Base-by-base conservation (phyloP, 2,329 filamentous ascomycete species). In the Metarhizium guizhouense region DNA sequence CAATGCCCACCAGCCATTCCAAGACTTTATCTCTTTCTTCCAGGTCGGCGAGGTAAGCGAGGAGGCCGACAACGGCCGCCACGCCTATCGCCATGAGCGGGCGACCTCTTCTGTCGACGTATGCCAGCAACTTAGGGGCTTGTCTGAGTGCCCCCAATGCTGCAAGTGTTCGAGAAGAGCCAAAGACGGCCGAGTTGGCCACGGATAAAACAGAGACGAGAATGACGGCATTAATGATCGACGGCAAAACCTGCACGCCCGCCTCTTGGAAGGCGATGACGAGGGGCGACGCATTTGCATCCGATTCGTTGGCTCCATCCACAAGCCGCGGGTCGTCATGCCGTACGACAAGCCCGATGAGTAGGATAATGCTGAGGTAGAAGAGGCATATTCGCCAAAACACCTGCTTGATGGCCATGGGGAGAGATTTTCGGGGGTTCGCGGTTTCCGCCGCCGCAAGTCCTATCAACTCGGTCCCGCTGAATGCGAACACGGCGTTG, bases 141-240 rank as follows among this genome's bases (percentile, higher is more conserved):
- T 94, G 89, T 38, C 89, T 88, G 1, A 95, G 79, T 1, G 90
- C 89, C 30, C 89, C 88, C 1, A 95, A 79, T 1, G 90, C 90
- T 32, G 89, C 88, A 11, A 95, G 81, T 1, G 90, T 95, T 64
- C 90, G 84, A 3, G 88, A 92, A n/a, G 88, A 90, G 43, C 89
- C 90, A 65, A 93, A 95, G 57, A 95, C 84, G 58, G 89, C 84
- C 3, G 88, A 90, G 69, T 95, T 95, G 57, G 89, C 89, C 54
- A 95, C 90, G 7, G 51, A 54, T 32, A 59, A 20, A 25, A 57
- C 57, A 34, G 56, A 52, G 20, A 55, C 25, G 1, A 88, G 92
- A 38, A 95, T 75, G 20, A 94, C 89, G 13, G 89, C 86, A 49
- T 59, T 59, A 20, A 57, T 54, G 16, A 57, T 40, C 29, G 51